phyloP scores from a whole-genome alignment of 768 basidiomycete species.

The Tephrocybe sp. region DNA sequence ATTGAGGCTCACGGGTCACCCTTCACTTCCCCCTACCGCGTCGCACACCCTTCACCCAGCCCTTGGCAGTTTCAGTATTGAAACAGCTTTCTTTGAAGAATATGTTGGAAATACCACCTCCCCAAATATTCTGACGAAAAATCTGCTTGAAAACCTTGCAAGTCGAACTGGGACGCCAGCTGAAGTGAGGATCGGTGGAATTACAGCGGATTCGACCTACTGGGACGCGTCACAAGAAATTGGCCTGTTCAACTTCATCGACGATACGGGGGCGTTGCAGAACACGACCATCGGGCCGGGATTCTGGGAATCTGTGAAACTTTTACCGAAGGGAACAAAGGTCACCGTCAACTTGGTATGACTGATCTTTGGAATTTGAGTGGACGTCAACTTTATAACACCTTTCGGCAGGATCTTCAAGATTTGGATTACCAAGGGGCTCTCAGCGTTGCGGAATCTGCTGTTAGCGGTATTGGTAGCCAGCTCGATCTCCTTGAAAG shows the following conservation, averaged over 20 bases:
- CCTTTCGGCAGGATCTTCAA: constrained; percentile 37
- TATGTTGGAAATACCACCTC: constrained; percentile 45
- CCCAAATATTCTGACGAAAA: constrained; percentile 43
- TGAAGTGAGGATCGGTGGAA: constrained; percentile 52
- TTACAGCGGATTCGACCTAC: constrained; percentile 53
- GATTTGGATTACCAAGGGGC: constrained; percentile 43
- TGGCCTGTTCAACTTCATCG: constrained; percentile 44
- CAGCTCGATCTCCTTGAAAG: constrained; percentile 48
- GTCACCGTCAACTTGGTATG: constrained; percentile 45
- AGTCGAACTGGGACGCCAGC: constrained; percentile 43
- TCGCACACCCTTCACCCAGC: constrained; percentile 43
- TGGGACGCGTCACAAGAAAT: constrained; percentile 42
- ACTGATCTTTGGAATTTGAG: neutral
- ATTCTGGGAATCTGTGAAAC: constrained; percentile 47
- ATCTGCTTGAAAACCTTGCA: constrained; percentile 45
- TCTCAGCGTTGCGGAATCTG: constrained; percentile 42
- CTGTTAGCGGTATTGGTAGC: constrained; percentile 34
- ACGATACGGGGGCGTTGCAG: constrained; percentile 38
- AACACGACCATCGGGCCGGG: constrained; percentile 53
- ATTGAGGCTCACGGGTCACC: constrained; percentile 39
- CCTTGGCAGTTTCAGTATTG: constrained; percentile 54
- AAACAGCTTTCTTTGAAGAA: constrained; percentile 53
- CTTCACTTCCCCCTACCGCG: constrained; percentile 41
- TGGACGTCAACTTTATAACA: neutral
- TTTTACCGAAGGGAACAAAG: constrained; percentile 46